Percentiles rank a stretch among this genome's conserved stretches.
phyloP scores from a whole-genome alignment of 805 yeast species.

The Ogataea allantospora region DNA sequence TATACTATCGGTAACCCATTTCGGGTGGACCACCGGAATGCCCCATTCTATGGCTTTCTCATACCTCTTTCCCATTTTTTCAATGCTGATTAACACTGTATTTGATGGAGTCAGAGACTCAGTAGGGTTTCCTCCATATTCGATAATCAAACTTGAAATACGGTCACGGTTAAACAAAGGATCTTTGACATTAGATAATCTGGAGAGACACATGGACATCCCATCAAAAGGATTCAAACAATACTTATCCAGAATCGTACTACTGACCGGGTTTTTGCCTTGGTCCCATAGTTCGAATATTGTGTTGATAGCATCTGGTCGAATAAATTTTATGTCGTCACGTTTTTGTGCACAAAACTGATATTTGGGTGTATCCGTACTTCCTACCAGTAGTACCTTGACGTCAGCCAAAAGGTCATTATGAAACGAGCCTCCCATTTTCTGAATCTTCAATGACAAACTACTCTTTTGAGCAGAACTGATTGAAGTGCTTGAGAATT shows the following conservation, averaged over 20 bases:
- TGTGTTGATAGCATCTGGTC: constrained; percentile 42
- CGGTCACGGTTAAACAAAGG: constrained; percentile 30
- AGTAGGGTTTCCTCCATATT: constrained; percentile 50
- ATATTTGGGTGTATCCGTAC: constrained; percentile 54
- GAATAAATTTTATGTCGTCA: constrained; percentile 56
- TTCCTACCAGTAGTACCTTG: constrained; percentile 58
- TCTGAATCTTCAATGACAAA: constrained; percentile 43
- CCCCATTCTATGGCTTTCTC: constrained; percentile 52
- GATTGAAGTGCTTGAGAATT: constrained; percentile 60
- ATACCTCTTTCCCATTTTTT: constrained; percentile 49
- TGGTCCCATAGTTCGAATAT: constrained; percentile 52
- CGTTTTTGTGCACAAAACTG: constrained; percentile 49
- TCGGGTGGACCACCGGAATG: constrained; percentile 50
- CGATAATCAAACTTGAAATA: constrained; percentile 36
- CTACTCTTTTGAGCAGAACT: constrained; percentile 40
- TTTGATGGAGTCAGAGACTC: constrained; percentile 48
- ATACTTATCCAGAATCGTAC: constrained; percentile 18
- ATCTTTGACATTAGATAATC: constrained; percentile 27
- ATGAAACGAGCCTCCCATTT: constrained; percentile 59
- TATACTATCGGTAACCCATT: constrained; percentile 47
- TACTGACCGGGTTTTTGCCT: constrained; percentile 34
- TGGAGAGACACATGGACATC: constrained; percentile 45
- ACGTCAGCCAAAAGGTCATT: constrained; percentile 62
- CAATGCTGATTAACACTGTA: constrained; percentile 49
- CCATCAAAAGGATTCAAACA: constrained; percentile 44